Conservation (phyloP, 2,329 filamentous ascomycete species). For the Xylariaceae sp. region DNA sequence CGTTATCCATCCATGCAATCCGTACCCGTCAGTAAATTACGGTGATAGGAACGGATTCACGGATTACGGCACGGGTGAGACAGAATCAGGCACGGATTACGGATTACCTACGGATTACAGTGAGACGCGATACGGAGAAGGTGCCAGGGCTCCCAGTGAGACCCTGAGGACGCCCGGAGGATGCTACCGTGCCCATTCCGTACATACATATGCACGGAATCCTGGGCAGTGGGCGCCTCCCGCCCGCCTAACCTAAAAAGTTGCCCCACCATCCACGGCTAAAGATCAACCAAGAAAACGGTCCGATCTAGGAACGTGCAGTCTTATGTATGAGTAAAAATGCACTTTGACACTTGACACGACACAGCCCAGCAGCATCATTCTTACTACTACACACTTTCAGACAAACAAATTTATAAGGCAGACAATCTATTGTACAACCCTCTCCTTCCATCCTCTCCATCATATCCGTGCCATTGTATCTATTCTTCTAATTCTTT, state of each 20-base stretch:
- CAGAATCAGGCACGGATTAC: too few species aligned
- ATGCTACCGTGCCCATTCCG: neutral
- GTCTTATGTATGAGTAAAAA: slow-evolving; percentile 24
- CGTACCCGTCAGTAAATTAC: too few species aligned
- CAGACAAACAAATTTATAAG: neutral
- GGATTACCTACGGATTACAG: too few species aligned
- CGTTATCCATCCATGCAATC: too few species aligned
- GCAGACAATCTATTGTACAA: neutral
- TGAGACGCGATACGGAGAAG: too few species aligned
- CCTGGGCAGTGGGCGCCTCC: neutral
- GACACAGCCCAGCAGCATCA: too few species aligned
- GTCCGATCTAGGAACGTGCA: slow-evolving; percentile 41
- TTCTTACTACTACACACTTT: too few species aligned
- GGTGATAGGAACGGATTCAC: too few species aligned
- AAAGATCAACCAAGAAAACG: slow-evolving; percentile 25
- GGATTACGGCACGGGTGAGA: too few species aligned
- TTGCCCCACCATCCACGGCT: slow-evolving; percentile 12
- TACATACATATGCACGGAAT: neutral
- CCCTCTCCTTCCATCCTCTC: neutral
- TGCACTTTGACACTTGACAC: slow-evolving; percentile 6
- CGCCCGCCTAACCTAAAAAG: neutral
- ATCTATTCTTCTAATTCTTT: neutral
- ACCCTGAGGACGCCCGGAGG: too few species aligned
- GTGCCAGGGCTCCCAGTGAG: too few species aligned
- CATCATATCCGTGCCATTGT: neutral